These are phyloP conservation scores for Tolypocladium capitatum DNA, from an alignment of 2,329 filamentous ascomycete species.

Conservation along the genomic window DNA sequence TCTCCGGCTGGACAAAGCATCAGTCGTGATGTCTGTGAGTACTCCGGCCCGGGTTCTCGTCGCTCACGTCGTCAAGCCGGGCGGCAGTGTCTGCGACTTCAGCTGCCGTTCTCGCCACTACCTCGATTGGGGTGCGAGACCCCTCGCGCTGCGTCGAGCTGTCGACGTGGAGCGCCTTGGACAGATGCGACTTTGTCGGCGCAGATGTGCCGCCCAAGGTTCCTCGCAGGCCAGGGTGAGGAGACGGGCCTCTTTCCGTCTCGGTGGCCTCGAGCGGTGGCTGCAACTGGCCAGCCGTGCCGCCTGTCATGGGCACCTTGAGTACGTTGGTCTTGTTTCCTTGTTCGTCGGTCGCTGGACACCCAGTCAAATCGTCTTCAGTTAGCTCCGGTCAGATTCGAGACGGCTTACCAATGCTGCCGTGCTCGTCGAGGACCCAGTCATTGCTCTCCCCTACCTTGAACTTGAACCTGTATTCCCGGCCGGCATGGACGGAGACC, in stretches of 20 bases:
- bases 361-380: neutral
- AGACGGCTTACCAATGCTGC: slow-evolving; percentile 38
- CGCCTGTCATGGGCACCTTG: slow-evolving; percentile 7
- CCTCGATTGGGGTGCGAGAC: slow-evolving; percentile 24
- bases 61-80: slow-evolving; percentile 18
- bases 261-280: slow-evolving; percentile 4
- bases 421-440: slow-evolving; percentile 55
- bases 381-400: neutral
- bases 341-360: slow-evolving; percentile 1
- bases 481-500: slow-evolving; percentile 39
- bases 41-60: neutral
- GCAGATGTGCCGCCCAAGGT: neutral
- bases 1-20: slow-evolving; percentile 7
- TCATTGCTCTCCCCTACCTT: slow-evolving; percentile 52
- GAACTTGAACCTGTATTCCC: slow-evolving; percentile 64
- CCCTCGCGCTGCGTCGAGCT: slow-evolving; percentile 6
- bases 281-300: neutral
- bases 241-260: neutral
- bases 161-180: slow-evolving; percentile 12
- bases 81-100: slow-evolving; percentile 30
- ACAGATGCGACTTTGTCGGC: slow-evolving; percentile 1
- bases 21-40: slow-evolving; percentile 7
- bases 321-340: slow-evolving; percentile 8
- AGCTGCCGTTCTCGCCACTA: slow-evolving; percentile 28
- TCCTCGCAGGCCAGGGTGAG: neutral